Evolutionary conservation across 2,329 filamentous ascomycete genomes (phyloP).

Genomic region (Alternaria hordeiaustralica): DNA sequence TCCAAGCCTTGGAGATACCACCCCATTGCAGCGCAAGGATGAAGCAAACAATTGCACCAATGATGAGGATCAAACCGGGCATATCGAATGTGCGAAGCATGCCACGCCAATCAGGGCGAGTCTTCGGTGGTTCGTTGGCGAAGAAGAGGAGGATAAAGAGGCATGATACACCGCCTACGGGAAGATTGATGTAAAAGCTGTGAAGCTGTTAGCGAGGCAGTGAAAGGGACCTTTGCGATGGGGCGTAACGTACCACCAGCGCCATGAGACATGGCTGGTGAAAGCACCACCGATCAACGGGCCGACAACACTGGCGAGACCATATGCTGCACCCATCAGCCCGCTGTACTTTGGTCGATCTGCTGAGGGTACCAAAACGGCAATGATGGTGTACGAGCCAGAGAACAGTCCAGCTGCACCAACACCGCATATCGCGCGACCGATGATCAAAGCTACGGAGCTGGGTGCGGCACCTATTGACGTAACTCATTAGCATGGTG

Average conservation of each 20-base stretch:
- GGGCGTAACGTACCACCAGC: constrained; percentile 43
- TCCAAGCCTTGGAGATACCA: constrained; percentile 37
- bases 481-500: background rate
- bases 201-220: background rate
- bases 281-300: constrained; percentile 53
- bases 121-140: constrained; percentile 25
- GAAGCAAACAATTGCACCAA: constrained; percentile 50
- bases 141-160: constrained; percentile 42
- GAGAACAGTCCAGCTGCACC: constrained; percentile 5
- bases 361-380: constrained; percentile 49
- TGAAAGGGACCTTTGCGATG: too few species aligned
- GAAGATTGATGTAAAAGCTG: constrained; percentile 51
- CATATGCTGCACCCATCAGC: constrained; percentile 47
- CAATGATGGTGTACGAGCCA: constrained; percentile 51
- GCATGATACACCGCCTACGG: constrained; percentile 51
- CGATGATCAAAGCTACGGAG: background rate
- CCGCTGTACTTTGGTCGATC: constrained; percentile 50
- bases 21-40: constrained; percentile 58
- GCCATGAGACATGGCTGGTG: constrained; percentile 46
- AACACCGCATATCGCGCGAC: constrained; percentile 6
- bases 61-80: constrained; percentile 50
- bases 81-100: constrained; percentile 56
- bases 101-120: constrained; percentile 33
- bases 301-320: constrained; percentile 47
- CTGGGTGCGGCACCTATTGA: background rate